phyloP scores from a whole-genome alignment of 2,329 filamentous ascomycete genomes.

The Capronia americana region DNA sequence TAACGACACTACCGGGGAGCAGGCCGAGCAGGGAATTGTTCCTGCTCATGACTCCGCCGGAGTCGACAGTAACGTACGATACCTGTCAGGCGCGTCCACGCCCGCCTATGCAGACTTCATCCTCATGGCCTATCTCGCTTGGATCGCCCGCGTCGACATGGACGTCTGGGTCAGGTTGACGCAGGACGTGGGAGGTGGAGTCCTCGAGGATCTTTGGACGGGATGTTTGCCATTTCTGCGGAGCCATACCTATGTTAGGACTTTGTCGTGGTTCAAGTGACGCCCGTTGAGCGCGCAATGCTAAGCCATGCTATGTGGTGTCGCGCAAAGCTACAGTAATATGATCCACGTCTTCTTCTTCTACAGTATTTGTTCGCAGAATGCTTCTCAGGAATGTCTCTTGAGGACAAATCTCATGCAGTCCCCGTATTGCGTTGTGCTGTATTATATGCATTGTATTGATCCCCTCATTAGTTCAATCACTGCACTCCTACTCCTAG shows the following conservation, averaged over 20 bases:
- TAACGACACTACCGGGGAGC: too few species aligned
- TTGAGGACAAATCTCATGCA: too few species aligned
- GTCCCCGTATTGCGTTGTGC: too few species aligned
- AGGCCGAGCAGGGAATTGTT: not conserved
- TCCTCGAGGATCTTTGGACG: constrained; percentile 15
- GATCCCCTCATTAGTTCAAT: too few species aligned
- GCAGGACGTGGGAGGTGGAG: not conserved
- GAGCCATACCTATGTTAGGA: not conserved
- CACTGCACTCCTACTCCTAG: too few species aligned
- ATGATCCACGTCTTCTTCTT: too few species aligned
- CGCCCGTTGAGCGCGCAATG: too few species aligned
- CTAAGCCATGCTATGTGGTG: too few species aligned
- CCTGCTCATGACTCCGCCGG: not conserved
- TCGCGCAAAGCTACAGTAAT: too few species aligned
- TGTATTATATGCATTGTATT: too few species aligned
- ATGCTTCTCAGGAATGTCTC: too few species aligned
- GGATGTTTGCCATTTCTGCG: constrained; percentile 13
- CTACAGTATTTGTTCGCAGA: too few species aligned
- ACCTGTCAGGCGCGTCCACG: not conserved
- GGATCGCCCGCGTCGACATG: constrained; percentile 21
- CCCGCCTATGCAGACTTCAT: constrained; percentile 23
- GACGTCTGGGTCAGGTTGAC: constrained; percentile 11
- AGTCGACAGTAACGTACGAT: not conserved
- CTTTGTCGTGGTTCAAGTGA: constrained; percentile 10
- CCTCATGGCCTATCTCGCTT: constrained; percentile 22